Conservation (phyloP, 306 rosid species). For the Calophaca sinica region DNA sequence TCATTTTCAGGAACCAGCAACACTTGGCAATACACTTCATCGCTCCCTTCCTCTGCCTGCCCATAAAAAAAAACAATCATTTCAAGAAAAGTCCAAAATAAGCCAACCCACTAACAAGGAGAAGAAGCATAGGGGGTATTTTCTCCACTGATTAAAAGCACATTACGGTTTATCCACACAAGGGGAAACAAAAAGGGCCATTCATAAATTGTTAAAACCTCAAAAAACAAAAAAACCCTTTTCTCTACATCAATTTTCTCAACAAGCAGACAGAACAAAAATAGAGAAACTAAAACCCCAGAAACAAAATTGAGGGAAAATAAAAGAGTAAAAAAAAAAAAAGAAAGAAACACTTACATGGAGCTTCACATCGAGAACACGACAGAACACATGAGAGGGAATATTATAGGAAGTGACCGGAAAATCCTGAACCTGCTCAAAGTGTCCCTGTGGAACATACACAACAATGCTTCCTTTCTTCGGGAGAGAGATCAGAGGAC, state of each 20-base stretch:
- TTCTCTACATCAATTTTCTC: constrained; percentile 10
- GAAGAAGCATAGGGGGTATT: constrained; percentile 10
- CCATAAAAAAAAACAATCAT: constrained; percentile 38
- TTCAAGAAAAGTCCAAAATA: constrained; percentile 34
- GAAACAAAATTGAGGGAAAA: constrained; percentile 10
- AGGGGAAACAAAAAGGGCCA: neutral
- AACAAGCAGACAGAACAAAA: constrained; percentile 34
- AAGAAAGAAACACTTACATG: constrained; percentile 59
- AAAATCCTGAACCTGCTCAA: constrained; percentile 77
- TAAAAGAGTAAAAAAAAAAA: neutral
- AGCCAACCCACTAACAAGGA: constrained; percentile 15
- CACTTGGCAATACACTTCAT: constrained; percentile 92
- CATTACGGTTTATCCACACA: constrained; percentile 16
- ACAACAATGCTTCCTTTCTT: constrained; percentile 88
- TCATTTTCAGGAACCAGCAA: constrained; percentile 85
- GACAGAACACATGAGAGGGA: constrained; percentile 91
- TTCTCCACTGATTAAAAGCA: constrained; percentile 15
- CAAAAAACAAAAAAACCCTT: neutral
- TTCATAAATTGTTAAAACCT: constrained; percentile 1
- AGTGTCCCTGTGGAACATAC: constrained; percentile 93
- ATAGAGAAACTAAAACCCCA: constrained; percentile 38
- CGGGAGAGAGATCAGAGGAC: constrained; percentile 89
- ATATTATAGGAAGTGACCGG: constrained; percentile 67
- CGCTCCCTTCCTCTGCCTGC: constrained; percentile 97
- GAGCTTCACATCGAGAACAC: constrained; percentile 91